phyloP scores from a whole-genome alignment of 768 basidiomycete species.

The Mycena latifolia region DNA sequence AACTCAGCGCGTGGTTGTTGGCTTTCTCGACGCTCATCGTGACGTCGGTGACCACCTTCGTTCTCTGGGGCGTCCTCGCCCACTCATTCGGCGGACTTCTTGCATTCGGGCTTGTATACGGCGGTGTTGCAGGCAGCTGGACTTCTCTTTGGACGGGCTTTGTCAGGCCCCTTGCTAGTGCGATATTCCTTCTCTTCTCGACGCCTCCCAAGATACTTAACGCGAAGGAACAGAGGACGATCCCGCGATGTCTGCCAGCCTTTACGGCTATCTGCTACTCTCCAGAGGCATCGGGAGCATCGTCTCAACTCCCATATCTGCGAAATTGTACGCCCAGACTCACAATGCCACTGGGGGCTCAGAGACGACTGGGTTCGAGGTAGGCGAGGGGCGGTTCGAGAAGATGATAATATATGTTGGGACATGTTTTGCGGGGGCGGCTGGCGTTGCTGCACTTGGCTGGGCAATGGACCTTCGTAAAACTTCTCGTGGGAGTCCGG shows the following conservation, averaged over 20 bases:
- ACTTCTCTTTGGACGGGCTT: conserved; percentile 43
- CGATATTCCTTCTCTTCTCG: conserved; percentile 35
- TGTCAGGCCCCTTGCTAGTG: conserved; percentile 39
- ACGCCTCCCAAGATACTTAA: neutral
- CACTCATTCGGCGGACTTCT: conserved; percentile 40
- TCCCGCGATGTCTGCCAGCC: conserved; percentile 35
- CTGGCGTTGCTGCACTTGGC: conserved; percentile 39
- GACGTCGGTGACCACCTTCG: conserved; percentile 39
- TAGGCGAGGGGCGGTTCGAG: conserved; percentile 42
- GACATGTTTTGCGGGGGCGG: conserved; percentile 47
- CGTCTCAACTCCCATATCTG: conserved; percentile 43
- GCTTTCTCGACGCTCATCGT: conserved; percentile 30
- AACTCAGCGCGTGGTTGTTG: conserved; percentile 37
- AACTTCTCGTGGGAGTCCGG: neutral
- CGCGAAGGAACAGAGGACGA: conserved; percentile 40
- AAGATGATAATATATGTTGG: conserved; percentile 46
- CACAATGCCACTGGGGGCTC: neutral
- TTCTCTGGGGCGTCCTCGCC: conserved; percentile 46
- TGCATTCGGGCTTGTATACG: conserved; percentile 41
- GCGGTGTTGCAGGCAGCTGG: conserved; percentile 41
- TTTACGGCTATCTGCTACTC: conserved; percentile 40
- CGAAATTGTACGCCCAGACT: conserved; percentile 9
- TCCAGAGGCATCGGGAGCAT: conserved; percentile 46
- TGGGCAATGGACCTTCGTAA: conserved; percentile 36
- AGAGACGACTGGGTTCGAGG: conserved; percentile 39